These are phyloP conservation scores for Suhomyces guaymorum DNA, from an alignment of 1,139 yeast genomes.

Conservation along the genomic window DNA sequence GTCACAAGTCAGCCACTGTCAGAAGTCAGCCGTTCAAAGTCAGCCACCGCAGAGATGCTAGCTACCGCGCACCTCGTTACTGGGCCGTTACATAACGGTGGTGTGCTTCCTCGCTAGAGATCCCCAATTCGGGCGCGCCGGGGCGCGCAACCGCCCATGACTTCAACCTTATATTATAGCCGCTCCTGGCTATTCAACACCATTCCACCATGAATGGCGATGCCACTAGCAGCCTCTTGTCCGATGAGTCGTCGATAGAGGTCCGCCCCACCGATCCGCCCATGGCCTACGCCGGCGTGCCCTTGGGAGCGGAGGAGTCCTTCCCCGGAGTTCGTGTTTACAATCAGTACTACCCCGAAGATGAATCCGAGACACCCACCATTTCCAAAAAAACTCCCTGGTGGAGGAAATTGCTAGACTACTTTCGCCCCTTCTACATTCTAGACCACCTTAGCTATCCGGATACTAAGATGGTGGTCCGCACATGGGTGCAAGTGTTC, in stretches of 20 bases:
- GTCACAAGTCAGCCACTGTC: no score
- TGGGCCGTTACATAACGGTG: no score
- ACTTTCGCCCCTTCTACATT: conserved; percentile 27
- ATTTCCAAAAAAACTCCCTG: conserved; percentile 8
- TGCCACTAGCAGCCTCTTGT: background rate
- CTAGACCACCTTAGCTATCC: conserved; percentile 28
- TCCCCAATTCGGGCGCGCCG: no score
- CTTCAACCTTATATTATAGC: no score
- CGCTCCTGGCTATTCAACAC: no score
- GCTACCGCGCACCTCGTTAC: no score
- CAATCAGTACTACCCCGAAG: conserved; percentile 2
- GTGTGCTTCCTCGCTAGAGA: no score
- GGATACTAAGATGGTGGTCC: conserved; percentile 28
- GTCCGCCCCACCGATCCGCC: conserved; percentile 1
- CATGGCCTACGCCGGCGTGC: background rate
- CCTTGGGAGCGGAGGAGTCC: background rate
- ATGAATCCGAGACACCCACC: background rate
- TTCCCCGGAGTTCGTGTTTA: background rate
- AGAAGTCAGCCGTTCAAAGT: no score
- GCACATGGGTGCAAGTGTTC: conserved; percentile 36
- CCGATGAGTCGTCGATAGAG: background rate
- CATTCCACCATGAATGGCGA: conserved; percentile 2
- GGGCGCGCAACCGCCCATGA: no score
- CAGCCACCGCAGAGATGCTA: no score
- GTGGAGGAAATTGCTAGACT: conserved; percentile 17